These are phyloP conservation scores for Boletus rubescentipes DNA, from an alignment of 768 basidiomycete species.

Conservation along the genomic window DNA sequence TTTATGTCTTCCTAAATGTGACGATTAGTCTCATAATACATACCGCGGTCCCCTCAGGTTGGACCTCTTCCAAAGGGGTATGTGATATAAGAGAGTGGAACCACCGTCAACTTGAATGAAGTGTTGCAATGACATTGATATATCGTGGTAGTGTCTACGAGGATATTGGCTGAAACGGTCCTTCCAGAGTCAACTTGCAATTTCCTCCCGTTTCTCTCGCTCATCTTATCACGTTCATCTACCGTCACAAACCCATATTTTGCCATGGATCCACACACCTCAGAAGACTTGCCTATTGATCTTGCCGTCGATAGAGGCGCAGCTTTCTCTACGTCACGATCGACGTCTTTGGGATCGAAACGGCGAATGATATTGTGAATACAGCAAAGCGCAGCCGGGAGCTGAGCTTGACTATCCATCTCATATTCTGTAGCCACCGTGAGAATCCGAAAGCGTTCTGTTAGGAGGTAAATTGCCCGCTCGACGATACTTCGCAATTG, in stretches of 20 bases:
- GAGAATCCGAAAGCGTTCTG: conserved; percentile 21
- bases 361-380: conserved; percentile 28
- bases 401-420: conserved; percentile 22
- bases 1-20: too few species aligned
- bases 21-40: too few species aligned
- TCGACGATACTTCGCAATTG: background rate
- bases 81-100: too few species aligned
- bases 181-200: background rate
- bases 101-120: too few species aligned
- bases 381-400: conserved; percentile 23
- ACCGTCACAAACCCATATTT: too few species aligned
- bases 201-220: background rate
- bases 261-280: too few species aligned
- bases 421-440: conserved; percentile 5
- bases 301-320: background rate
- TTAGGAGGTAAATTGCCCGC: conserved; percentile 15
- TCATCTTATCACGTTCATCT: background rate
- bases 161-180: background rate
- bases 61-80: too few species aligned
- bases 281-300: too few species aligned
- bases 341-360: conserved; percentile 3
- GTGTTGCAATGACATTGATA: too few species aligned
- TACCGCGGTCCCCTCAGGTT: too few species aligned
- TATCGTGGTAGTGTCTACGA: background rate
- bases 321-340: background rate